Base-by-base conservation (phyloP, 805 yeast species). In the Saccharomycopsis sp. region DNA sequence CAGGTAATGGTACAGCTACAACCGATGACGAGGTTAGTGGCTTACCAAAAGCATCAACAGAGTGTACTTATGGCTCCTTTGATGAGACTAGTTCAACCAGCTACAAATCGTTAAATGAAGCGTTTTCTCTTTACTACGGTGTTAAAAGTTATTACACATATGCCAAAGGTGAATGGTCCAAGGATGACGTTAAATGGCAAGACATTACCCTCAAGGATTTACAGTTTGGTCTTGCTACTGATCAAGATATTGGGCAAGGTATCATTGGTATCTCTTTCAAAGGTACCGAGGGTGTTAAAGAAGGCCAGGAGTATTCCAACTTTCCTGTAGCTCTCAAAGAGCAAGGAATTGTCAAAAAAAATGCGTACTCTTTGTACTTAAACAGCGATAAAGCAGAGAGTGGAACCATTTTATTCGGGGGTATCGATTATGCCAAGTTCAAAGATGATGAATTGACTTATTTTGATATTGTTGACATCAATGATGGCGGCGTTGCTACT, bases 131-230 rank as follows among this genome's bases (percentile, higher is more conserved):
- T 21, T 57, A 54, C 29, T 57, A 57, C 24, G 61, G 57, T 4
- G 61, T 57, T 14, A 51, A 57, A 55, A 57, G 53, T n/a, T 57
- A 57, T 50, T 73, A 74, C 34, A 68, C 77, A 9, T 75, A 70
- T 58, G 83, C 82, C 15, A 63, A 65, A 12, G 88, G 88, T n/a
- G 60, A 62, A 8, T 84, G 83, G 56, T 51, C 59, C 23, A 53
- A 34, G 7, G 59, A 59, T 24, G 41, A 29, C 24, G 54, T 63
- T 15, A 53, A 34, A 9, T 24, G 62, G 55, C 62, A 61, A 9
- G 63, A 64, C 9, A 51, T 55, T 14, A 21, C 21, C 9, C 58
- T 58, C 40, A 40, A 58, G 8, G 54, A 55, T 21, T 5, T 58
- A 16, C 55, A 48, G 24, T 54, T 54, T 29, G 59, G 57, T 18